phyloP scores from a whole-genome alignment of 106 monocot genomes.

The Allium sativum region DNA sequence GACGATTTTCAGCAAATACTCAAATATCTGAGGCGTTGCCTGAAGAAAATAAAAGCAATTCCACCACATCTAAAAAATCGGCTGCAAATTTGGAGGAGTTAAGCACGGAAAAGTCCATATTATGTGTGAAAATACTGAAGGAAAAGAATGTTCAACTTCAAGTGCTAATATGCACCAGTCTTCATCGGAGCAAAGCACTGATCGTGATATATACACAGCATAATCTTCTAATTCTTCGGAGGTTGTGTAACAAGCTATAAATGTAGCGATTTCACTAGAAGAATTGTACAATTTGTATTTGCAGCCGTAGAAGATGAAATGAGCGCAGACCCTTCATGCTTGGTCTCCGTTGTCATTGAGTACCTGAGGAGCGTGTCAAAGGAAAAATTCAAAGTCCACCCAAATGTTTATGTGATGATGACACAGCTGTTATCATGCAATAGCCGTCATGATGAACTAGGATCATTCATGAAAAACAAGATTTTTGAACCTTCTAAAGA shows the following conservation, averaged over 20 bases:
- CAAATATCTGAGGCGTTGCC: not conserved
- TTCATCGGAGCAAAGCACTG: constrained; percentile 12
- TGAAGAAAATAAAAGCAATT: not conserved
- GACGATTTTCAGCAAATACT: constrained; percentile 15
- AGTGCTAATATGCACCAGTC: constrained; percentile 17
- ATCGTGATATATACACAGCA: constrained; percentile 10
- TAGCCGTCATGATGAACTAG: constrained; percentile 54
- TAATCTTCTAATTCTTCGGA: constrained; percentile 22
- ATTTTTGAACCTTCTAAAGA: constrained; percentile 87
- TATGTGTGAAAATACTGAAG: constrained; percentile 14
- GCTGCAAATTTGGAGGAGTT: constrained; percentile 15
- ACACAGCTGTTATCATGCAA: constrained; percentile 48
- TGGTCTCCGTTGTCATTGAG: constrained; percentile 69
- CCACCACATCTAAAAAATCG: constrained; percentile 12
- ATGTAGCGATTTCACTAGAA: constrained; percentile 66
- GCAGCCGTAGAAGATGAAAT: constrained; percentile 77
- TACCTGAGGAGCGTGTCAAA: constrained; percentile 58
- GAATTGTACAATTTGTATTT: constrained; percentile 77
- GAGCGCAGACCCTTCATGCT: constrained; percentile 70
- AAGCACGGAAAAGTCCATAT: constrained; percentile 8
- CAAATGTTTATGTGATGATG: constrained; percentile 61
- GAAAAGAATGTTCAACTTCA: constrained; percentile 7
- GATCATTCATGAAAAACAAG: constrained; percentile 68
- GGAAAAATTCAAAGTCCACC: constrained; percentile 57
- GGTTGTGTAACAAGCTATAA: constrained; percentile 20